These are phyloP conservation scores for Juglanconis juglandina DNA, from an alignment of 2,329 filamentous ascomycete species.

Conservation along the genomic window DNA sequence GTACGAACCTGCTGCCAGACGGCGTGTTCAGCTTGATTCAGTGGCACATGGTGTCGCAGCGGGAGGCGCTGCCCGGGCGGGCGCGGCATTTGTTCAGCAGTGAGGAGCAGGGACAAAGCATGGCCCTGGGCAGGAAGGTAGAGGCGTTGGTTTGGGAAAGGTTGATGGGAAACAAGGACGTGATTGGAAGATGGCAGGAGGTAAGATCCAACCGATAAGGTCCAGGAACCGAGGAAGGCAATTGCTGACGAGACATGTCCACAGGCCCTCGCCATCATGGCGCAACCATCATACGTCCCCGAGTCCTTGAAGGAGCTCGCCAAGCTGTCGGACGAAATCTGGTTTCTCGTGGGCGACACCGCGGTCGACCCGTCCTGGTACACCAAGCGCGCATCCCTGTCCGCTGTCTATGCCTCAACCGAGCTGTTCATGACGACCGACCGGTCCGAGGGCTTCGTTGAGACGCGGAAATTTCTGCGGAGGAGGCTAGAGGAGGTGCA, in stretches of 20 bases:
- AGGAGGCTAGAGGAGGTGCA: constrained; percentile 69
- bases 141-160: constrained; percentile 72
- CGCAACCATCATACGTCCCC: constrained; percentile 74
- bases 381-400: constrained; percentile 55
- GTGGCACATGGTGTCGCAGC: constrained; percentile 69
- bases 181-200: constrained; percentile 83
- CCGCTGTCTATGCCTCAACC: constrained; percentile 63
- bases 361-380: constrained; percentile 90
- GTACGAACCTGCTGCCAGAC: constrained; percentile 74
- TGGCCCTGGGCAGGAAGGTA: constrained; percentile 61
- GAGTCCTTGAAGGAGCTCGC: constrained; percentile 75
- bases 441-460: constrained; percentile 64
- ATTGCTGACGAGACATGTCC: not conserved
- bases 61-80: constrained; percentile 53
- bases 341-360: constrained; percentile 77
- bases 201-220: constrained; percentile 44
- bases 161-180: constrained; percentile 67
- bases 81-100: constrained; percentile 38
- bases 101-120: constrained; percentile 28
- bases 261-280: constrained; percentile 86
- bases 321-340: constrained; percentile 85
- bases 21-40: constrained; percentile 79
- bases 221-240: not conserved
- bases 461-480: constrained; percentile 77
- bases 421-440: constrained; percentile 97